Percentiles rank a stretch among this genome's conserved stretches.
phyloP scores from a whole-genome alignment of 2,329 filamentous ascomycete genomes.

The Colletotrichum tofieldiae region DNA sequence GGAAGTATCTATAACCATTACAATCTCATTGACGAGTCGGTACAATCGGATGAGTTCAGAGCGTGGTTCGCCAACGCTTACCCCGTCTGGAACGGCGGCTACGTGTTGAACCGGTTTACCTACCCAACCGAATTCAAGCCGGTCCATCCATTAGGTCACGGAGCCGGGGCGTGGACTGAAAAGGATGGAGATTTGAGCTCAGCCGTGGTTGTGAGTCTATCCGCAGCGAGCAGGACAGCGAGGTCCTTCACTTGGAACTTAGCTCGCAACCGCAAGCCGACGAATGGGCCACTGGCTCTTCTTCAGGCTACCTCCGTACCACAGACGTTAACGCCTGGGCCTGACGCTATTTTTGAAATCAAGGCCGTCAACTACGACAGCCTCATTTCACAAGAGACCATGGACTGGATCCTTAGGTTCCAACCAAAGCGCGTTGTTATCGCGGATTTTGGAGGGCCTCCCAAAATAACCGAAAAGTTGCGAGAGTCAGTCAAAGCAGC shows the following conservation, averaged over 20 bases:
- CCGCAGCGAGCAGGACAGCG: slow-evolving; percentile 51
- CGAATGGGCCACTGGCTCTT: slow-evolving; percentile 45
- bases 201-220: slow-evolving; percentile 52
- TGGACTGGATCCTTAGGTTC: slow-evolving; percentile 38
- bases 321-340: slow-evolving; percentile 5
- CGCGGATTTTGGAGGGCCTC: slow-evolving; percentile 44
- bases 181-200: slow-evolving; percentile 52
- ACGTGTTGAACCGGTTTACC: slow-evolving; percentile 51
- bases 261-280: slow-evolving; percentile 40
- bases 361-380: slow-evolving; percentile 39
- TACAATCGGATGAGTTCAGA: slow-evolving; percentile 32
- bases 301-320: slow-evolving; percentile 49
- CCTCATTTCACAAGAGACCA: slow-evolving; percentile 10
- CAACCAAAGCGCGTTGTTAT: slow-evolving; percentile 44
- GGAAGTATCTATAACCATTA: slow-evolving; percentile 63
- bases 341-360: slow-evolving; percentile 15
- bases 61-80: slow-evolving; percentile 42
- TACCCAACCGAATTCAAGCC: slow-evolving; percentile 49
- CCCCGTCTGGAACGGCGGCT: slow-evolving; percentile 48
- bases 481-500: slow-evolving; percentile 13
- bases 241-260: slow-evolving; percentile 49
- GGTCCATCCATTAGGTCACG: slow-evolving; percentile 43
- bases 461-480: slow-evolving; percentile 17
- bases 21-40: slow-evolving; percentile 41
- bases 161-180: slow-evolving; percentile 47